phyloP scores from a whole-genome alignment of 2,329 filamentous ascomycete species.

The Coleophoma cylindrospora region DNA sequence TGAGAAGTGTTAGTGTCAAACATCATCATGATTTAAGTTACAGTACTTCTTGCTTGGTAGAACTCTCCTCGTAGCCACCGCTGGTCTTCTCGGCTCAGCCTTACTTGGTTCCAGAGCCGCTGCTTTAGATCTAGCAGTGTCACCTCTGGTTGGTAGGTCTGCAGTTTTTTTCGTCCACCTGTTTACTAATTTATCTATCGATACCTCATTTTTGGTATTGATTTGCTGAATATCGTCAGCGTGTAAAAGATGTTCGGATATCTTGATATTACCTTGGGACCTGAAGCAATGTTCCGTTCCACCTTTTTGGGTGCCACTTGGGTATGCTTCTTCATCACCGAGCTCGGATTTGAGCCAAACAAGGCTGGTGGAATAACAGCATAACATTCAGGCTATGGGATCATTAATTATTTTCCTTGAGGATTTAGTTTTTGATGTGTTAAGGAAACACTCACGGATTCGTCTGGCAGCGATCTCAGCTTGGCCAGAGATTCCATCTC shows the following conservation, averaged over 20 bases:
- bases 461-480: neutral
- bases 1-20: neutral
- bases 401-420: neutral
- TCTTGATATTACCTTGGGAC: neutral
- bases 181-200: neutral
- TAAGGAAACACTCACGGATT: neutral
- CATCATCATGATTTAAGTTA: too few species aligned
- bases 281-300: neutral
- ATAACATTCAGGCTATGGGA: neutral
- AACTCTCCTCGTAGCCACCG: neutral
- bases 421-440: neutral
- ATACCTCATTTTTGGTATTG: neutral
- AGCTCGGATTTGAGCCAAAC: too few species aligned
- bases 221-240: too few species aligned
- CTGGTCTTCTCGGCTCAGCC: neutral
- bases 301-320: neutral
- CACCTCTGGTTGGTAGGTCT: too few species aligned
- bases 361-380: neutral
- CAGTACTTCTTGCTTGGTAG: neutral
- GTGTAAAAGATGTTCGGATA: too few species aligned
- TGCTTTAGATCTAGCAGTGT: too few species aligned
- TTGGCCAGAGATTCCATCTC: neutral
- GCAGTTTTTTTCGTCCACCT: neutral
- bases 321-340: neutral
- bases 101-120: neutral